These are phyloP conservation scores for Cladophialophora bantiana DNA, from an alignment of 2,329 filamentous ascomycete species.

Conservation along the genomic window DNA sequence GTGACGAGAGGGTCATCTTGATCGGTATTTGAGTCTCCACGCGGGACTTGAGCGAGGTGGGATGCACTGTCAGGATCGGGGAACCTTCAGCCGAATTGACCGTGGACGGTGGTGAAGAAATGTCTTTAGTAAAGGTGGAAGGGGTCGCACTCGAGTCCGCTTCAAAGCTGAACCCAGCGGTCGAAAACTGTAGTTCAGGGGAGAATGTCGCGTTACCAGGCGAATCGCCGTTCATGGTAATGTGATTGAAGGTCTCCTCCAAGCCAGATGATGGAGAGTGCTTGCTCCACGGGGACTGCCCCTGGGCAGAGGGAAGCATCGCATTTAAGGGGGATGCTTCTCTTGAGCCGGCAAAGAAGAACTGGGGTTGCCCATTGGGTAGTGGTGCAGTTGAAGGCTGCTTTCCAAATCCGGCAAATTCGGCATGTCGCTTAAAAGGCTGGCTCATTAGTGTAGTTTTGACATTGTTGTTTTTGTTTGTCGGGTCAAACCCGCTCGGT, in stretches of 20 bases:
- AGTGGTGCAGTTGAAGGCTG: conserved; percentile 40
- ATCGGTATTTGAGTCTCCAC: conserved; percentile 97
- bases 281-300: conserved; percentile 49
- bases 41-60: conserved; percentile 80
- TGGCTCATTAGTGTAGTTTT: conserved; percentile 33
- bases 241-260: conserved; percentile 55
- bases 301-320: conserved; percentile 43
- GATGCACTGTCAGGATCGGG: conserved; percentile 65
- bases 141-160: conserved; percentile 51
- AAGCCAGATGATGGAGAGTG: conserved; percentile 53
- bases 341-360: conserved; percentile 47
- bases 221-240: conserved; percentile 54
- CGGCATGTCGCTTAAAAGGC: conserved; percentile 24
- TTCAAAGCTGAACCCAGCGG: conserved; percentile 47
- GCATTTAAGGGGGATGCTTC: conserved; percentile 49
- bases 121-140: conserved; percentile 39
- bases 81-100: conserved; percentile 39
- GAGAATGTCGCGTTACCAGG: conserved; percentile 50
- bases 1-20: conserved; percentile 75
- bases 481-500: conserved; percentile 50
- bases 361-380: conserved; percentile 39
- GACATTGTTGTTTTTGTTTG: conserved; percentile 40
- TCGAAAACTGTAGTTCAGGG: conserved; percentile 48
- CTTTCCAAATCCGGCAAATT: conserved; percentile 33
- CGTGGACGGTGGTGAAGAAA: conserved; percentile 41